phyloP scores from a whole-genome alignment of 257 asterid species.

The Verbena officinalis region DNA sequence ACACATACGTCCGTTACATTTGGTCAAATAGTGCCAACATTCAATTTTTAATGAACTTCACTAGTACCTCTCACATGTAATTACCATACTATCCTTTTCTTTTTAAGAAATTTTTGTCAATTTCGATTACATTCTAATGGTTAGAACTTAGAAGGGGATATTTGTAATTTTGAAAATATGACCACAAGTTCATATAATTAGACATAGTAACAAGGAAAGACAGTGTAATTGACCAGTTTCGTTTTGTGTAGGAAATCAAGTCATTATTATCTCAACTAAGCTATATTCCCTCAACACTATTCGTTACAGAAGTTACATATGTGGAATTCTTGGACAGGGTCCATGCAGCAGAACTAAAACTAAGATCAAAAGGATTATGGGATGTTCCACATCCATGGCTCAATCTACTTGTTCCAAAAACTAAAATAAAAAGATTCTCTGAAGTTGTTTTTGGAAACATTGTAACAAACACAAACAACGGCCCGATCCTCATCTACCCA shows the following conservation, averaged over 20 bases:
- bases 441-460: constrained; percentile 72
- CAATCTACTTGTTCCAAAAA: constrained; percentile 79
- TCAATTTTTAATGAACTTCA: too few relatives aligned
- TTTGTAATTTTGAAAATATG: too few relatives aligned
- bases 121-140: too few relatives aligned
- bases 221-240: not conserved
- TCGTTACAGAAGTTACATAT: constrained; percentile 67
- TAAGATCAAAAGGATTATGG: constrained; percentile 79
- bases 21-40: too few relatives aligned
- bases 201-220: not conserved
- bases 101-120: too few relatives aligned
- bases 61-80: too few relatives aligned
- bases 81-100: too few relatives aligned
- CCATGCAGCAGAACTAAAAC: constrained; percentile 66
- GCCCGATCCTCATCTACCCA: constrained; percentile 88
- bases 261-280: constrained; percentile 61
- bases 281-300: constrained; percentile 77
- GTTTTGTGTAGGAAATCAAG: constrained; percentile 63
- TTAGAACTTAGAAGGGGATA: too few relatives aligned
- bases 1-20: too few relatives aligned
- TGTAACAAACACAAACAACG: constrained; percentile 63
- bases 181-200: not conserved
- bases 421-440: constrained; percentile 65
- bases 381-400: constrained; percentile 96
- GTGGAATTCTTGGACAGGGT: constrained; percentile 89